Percentiles rank a stretch among this genome's conserved stretches.
Evolutionary conservation across 2,329 filamentous ascomycete genomes (phyloP).

Genomic region (Sarocladium strictum): DNA sequence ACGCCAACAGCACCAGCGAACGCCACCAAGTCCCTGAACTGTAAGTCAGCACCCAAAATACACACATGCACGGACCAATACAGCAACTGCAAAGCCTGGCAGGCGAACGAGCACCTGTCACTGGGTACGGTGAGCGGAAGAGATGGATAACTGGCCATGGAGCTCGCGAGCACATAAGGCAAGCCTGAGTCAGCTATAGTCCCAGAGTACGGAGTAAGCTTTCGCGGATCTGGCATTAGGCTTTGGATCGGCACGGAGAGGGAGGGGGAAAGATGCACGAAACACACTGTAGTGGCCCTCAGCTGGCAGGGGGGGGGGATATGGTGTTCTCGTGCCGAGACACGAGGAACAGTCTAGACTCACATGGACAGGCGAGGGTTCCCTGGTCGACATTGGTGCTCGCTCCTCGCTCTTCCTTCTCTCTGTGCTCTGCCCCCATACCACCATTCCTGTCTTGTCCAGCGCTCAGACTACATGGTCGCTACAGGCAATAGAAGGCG

Average conservation of each 20-base stretch:
- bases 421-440: neutral
- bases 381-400: neutral
- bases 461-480: no score
- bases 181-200: neutral
- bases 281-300: neutral
- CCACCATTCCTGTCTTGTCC: no score
- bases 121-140: no score
- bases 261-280: neutral
- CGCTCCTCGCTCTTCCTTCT: neutral
- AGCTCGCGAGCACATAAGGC: no score
- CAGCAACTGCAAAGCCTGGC: no score
- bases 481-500: no score
- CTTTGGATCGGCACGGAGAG: slow-evolving; percentile 2
- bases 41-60: neutral
- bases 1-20: neutral
- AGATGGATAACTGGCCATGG: no score
- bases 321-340: neutral
- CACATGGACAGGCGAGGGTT: neutral
- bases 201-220: slow-evolving; percentile 1
- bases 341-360: slow-evolving; percentile 3
- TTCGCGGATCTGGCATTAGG: slow-evolving; percentile 7
- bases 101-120: no score
- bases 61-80: no score
- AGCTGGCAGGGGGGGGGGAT: neutral
- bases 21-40: neutral